A percentile compares a stretch with the other conserved stretches of the same genome.
Evolutionary conservation across 2,329 filamentous ascomycete species (phyloP).

Genomic region (Epichloe baconii): DNA sequence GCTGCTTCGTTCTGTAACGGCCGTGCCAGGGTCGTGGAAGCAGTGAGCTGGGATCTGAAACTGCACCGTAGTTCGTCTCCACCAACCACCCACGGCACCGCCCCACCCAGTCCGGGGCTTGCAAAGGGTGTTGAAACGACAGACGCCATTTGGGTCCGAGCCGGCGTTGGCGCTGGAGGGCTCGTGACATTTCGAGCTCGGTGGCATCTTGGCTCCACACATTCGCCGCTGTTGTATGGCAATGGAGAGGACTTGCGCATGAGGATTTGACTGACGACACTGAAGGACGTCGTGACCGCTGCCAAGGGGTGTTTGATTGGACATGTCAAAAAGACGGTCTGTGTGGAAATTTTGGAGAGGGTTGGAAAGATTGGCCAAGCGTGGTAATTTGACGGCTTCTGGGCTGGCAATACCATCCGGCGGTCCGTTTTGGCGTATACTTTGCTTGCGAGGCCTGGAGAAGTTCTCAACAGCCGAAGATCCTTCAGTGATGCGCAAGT

Average conservation of each 20-base stretch:
- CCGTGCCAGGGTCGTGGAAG: conserved; percentile 43
- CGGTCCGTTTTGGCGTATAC: conserved; percentile 29
- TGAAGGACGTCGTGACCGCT: conserved; percentile 32
- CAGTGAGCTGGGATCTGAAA: conserved; percentile 41
- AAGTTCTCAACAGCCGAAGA: conserved; percentile 39
- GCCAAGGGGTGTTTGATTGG: conserved; percentile 24
- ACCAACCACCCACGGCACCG: conserved; percentile 34
- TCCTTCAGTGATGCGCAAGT: conserved; percentile 23
- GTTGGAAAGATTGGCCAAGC: conserved; percentile 13
- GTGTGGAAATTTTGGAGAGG: conserved; percentile 13
- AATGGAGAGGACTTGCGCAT: conserved; percentile 31
- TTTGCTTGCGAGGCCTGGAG: conserved; percentile 44
- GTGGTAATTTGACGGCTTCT: conserved; percentile 17
- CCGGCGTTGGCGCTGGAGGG: conserved; percentile 12
- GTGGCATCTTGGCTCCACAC: conserved; percentile 19
- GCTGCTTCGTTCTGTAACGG: conserved; percentile 72
- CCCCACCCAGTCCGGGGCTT: conserved; percentile 16
- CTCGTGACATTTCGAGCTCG: conserved; percentile 17
- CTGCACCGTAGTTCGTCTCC: conserved; percentile 42
- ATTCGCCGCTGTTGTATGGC: conserved; percentile 27
- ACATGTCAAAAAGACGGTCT: conserved; percentile 18
- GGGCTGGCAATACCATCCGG: conserved; percentile 6
- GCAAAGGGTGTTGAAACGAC: conserved; percentile 21
- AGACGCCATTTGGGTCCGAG: conserved; percentile 15
- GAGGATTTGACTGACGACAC: conserved; percentile 34